Conservation (phyloP, 345 rosid species). For the Carallia pectinifolia region DNA sequence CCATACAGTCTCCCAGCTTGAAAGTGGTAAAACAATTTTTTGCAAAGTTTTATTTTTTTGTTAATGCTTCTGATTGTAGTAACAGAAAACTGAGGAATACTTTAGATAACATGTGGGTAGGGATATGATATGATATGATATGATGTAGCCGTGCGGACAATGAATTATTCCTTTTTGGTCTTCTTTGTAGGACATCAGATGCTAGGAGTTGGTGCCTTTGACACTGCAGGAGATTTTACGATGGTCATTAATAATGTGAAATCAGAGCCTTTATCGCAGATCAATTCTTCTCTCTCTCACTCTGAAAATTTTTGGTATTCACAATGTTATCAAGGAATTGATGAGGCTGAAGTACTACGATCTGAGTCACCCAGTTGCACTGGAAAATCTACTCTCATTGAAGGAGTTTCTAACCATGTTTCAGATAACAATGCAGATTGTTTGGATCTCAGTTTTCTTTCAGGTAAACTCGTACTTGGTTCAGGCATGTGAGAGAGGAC, state of each 20-base stretch:
- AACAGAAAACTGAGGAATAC: not conserved
- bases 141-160: not conserved
- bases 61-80: not conserved
- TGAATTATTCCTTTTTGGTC: slow-evolving; percentile 20
- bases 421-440: slow-evolving; percentile 27
- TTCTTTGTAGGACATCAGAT: slow-evolving; percentile 39
- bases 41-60: not conserved
- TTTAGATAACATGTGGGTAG: not conserved
- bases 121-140: no score
- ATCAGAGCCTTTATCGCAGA: slow-evolving; percentile 25
- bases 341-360: slow-evolving; percentile 37
- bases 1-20: not conserved
- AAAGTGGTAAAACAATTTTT: slow-evolving; percentile 14
- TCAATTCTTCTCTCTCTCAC: slow-evolving; percentile 35
- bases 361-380: slow-evolving; percentile 45
- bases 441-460: slow-evolving; percentile 18
- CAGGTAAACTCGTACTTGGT: slow-evolving; percentile 24
- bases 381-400: slow-evolving; percentile 42
- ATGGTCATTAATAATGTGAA: slow-evolving; percentile 13
- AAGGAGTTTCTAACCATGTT: slow-evolving; percentile 29
- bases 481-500: slow-evolving; percentile 22
- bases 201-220: slow-evolving; percentile 7
- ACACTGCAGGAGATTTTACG: slow-evolving; percentile 1
- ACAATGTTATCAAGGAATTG: slow-evolving; percentile 26
- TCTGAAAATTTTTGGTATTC: slow-evolving; percentile 45